Evolutionary conservation across 2,329 filamentous ascomycete species (phyloP), one percentile per base, ranked within the genome.

Genomic region (Botrytis aclada): DNA sequence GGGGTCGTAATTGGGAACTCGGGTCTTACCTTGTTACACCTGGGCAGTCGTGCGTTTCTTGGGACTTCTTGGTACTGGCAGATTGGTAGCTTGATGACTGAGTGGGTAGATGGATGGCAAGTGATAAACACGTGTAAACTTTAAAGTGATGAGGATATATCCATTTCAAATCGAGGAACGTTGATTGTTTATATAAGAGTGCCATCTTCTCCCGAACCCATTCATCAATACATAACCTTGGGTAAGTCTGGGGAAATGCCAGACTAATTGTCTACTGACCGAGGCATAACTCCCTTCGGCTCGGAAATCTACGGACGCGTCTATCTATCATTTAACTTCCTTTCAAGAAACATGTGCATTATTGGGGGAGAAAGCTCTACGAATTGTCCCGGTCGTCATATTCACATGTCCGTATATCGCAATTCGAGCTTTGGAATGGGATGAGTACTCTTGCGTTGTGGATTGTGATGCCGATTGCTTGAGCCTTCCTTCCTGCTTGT

Each of bases 1-100:
- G 12, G 32, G 32, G 14, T 34, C 14, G 64, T 8, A 51, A 14
- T n/a, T 22, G 14, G 43, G 45, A 47, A 54, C 64, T 66, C 47
- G 47, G 62, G 62, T 64, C 62, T 64, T 64, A 34, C 64, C 64
- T 66, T 54, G 64, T 54, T 66, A 54, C 64, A 66, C 45, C 64
- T 54, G 64, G 64, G 64, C 64, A 67, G 20, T 56, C 14, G 64
- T 56, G 64, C 64, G 64, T 56, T 54, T 67, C 64, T 67, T 67
- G 64, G 45, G n/a, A 41, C 25, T 41, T 39, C 22, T 51, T 25
- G 43, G 32, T 37, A 34, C 39, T 37, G 58, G 58, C 39, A 39
- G 58, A 0, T 14, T 20, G 45, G 10, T n/a, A 37, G 58, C 22
- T 32, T 37, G 18, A 61, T 25, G 37, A 25, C 6, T 61, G 58